phyloP scores from a whole-genome alignment of 2,329 filamentous ascomycete genomes.

The Fusarium agapanthi region DNA sequence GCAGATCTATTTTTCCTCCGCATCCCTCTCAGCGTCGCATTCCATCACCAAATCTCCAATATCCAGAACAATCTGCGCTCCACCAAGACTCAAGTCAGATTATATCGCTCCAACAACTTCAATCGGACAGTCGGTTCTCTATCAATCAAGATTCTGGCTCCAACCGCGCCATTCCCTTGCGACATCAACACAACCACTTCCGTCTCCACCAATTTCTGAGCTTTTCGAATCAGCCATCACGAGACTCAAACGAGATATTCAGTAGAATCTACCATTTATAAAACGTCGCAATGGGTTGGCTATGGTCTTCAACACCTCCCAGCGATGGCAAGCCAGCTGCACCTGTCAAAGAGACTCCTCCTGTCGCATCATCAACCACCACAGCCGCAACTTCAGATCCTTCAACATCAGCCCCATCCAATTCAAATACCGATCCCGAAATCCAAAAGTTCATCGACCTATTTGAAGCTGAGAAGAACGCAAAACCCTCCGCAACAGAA shows the following conservation, averaged over 20 bases:
- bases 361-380: slow-evolving; percentile 33
- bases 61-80: neutral
- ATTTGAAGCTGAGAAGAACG: slow-evolving; percentile 48
- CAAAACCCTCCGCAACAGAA: slow-evolving; percentile 32
- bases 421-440: slow-evolving; percentile 56
- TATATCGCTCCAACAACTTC: neutral
- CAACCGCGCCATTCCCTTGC: neutral
- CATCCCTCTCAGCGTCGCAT: slow-evolving; percentile 6
- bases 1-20: slow-evolving; percentile 41
- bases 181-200: neutral
- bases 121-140: neutral
- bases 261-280: neutral
- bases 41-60: slow-evolving; percentile 13
- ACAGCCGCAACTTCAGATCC: slow-evolving; percentile 23
- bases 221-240: neutral
- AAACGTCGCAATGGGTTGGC: slow-evolving; percentile 65
- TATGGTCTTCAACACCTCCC: slow-evolving; percentile 59
- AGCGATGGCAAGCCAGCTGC: slow-evolving; percentile 35
- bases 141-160: neutral
- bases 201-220: neutral
- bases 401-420: slow-evolving; percentile 21
- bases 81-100: neutral
- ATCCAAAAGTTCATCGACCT: slow-evolving; percentile 63
- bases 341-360: slow-evolving; percentile 35
- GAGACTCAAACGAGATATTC: neutral